These are phyloP conservation scores for Borealophlyctis nickersoniae DNA, from an alignment of 192 early-diverging fungal species.

Conservation along the genomic window DNA sequence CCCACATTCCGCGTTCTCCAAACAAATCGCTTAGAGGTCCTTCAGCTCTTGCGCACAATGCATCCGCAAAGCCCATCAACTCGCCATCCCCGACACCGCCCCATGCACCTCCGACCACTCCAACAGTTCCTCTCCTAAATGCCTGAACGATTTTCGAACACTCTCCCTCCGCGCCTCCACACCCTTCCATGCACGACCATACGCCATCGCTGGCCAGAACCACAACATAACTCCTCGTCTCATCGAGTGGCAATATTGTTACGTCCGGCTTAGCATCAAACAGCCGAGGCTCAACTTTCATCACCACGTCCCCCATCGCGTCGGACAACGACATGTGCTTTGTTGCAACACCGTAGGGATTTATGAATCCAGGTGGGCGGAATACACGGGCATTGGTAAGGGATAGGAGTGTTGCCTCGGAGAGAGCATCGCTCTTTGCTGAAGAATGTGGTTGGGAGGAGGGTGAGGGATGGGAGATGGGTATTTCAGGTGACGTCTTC, in stretches of 20 bases:
- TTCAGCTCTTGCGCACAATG: neutral
- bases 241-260: conserved; percentile 5
- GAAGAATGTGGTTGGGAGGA: no score
- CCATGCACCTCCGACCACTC: conserved; percentile 2
- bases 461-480: conserved; percentile 3
- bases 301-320: conserved; percentile 25
- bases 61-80: neutral
- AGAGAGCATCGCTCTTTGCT: neutral
- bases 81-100: neutral
- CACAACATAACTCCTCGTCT: conserved; percentile 2
- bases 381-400: conserved; percentile 19
- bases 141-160: neutral
- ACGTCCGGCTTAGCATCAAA: conserved; percentile 21
- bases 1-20: neutral
- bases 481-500: neutral
- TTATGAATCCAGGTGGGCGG: conserved; percentile 8
- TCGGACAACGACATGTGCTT: conserved; percentile 19
- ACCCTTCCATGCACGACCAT: conserved; percentile 8
- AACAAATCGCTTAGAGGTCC: conserved; percentile 2
- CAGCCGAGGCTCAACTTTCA: conserved; percentile 21
- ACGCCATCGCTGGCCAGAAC: conserved; percentile 22
- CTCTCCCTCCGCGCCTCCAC: neutral
- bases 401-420: neutral
- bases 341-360: conserved; percentile 7
- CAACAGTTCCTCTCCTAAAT: no score